phyloP scores from a whole-genome alignment of 2,329 filamentous ascomycete genomes.

The Ceratocystis ficicola region DNA sequence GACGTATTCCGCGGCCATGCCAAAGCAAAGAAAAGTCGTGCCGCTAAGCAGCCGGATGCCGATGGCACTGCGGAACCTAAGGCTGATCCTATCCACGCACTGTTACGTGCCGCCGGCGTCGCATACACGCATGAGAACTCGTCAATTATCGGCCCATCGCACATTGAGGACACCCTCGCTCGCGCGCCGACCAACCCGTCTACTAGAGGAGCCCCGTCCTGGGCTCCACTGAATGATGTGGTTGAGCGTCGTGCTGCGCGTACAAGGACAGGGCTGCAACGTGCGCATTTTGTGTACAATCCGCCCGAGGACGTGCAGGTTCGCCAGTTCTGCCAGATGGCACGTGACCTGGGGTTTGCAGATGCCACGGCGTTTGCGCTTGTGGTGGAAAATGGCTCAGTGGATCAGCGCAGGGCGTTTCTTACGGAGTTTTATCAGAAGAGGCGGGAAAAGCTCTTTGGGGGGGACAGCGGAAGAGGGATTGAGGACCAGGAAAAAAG shows the following conservation, averaged over 20 bases:
- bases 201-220: slow-evolving; percentile 33
- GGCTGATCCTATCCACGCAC: slow-evolving; percentile 74
- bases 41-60: slow-evolving; percentile 24
- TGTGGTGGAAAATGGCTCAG: slow-evolving; percentile 81
- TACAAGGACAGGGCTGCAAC: slow-evolving; percentile 24
- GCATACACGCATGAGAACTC: slow-evolving; percentile 95
- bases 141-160: slow-evolving; percentile 85
- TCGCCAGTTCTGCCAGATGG: slow-evolving; percentile 87
- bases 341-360: slow-evolving; percentile 61
- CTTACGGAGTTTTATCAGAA: slow-evolving; percentile 68
- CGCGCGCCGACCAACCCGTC: slow-evolving; percentile 52
- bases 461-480: slow-evolving; percentile 20
- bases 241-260: slow-evolving; percentile 26
- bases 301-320: slow-evolving; percentile 62
- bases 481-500: slow-evolving; percentile 13
- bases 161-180: slow-evolving; percentile 75
- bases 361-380: slow-evolving; percentile 76
- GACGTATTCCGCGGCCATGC: neutral
- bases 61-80: slow-evolving; percentile 35
- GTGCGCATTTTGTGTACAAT: slow-evolving; percentile 42
- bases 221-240: slow-evolving; percentile 23
- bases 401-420: slow-evolving; percentile 64
- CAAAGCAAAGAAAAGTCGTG: neutral
- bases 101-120: slow-evolving; percentile 75
- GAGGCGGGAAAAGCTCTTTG: slow-evolving; percentile 43